A percentile compares a stretch with the other conserved stretches of the same genome.
Evolutionary conservation across 306 rosid genomes (phyloP).

Genomic region (Herpetospermum pedunculosum): DNA sequence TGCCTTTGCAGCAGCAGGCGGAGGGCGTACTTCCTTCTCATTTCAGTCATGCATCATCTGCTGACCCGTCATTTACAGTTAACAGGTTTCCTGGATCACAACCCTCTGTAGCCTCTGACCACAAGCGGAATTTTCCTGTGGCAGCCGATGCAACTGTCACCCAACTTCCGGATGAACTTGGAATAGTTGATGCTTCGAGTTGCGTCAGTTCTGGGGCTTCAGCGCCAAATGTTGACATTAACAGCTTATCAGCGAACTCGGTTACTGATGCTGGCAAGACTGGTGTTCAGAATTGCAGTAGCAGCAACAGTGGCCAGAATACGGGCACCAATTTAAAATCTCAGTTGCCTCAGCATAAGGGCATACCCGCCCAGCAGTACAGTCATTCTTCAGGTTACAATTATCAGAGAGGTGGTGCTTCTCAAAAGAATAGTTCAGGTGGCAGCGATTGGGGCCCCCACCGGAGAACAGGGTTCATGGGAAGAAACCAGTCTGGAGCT

Average conservation of each 20-base stretch:
- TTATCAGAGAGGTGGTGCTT: slow-evolving; percentile 52
- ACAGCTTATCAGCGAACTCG: slow-evolving; percentile 26
- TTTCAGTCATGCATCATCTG: slow-evolving; percentile 42
- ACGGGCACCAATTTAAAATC: slow-evolving; percentile 27
- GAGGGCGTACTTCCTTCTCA: slow-evolving; percentile 47
- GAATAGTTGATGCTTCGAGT: slow-evolving; percentile 44
- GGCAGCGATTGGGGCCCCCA: slow-evolving; percentile 73
- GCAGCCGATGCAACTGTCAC: slow-evolving; percentile 40
- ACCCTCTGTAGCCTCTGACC: slow-evolving; percentile 42
- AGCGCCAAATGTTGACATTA: slow-evolving; percentile 19
- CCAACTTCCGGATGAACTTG: slow-evolving; percentile 75
- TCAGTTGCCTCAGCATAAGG: slow-evolving; percentile 38
- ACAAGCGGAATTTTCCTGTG: slow-evolving; percentile 41
- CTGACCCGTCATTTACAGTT: slow-evolving; percentile 38
- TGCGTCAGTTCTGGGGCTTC: slow-evolving; percentile 32
- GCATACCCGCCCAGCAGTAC: slow-evolving; percentile 39
- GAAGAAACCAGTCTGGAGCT: slow-evolving; percentile 66
- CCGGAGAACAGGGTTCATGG: slow-evolving; percentile 62
- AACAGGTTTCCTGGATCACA: slow-evolving; percentile 46
- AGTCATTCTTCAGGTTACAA: slow-evolving; percentile 52
- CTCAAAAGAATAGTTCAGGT: slow-evolving; percentile 58
- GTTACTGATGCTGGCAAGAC: slow-evolving; percentile 30
- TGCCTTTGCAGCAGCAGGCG: slow-evolving; percentile 54
- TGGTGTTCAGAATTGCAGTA: slow-evolving; percentile 32
- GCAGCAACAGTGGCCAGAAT: slow-evolving; percentile 32